Base-by-base conservation (phyloP, 176 grass and related monocot genomes). In the Secale cereale region DNA sequence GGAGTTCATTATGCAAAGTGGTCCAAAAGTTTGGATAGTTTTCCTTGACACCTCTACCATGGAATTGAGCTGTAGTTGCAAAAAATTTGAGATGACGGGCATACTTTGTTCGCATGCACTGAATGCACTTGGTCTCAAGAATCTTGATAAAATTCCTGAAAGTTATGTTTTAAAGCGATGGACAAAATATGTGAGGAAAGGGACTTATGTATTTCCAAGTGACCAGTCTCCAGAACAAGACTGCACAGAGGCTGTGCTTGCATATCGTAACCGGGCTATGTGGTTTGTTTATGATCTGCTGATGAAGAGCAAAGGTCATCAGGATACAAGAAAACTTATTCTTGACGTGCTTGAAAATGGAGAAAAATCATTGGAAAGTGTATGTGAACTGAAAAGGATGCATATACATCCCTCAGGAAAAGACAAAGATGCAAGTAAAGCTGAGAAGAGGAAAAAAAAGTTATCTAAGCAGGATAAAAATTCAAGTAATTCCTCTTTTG, bases 361-460 rank as follows among this genome's bases (percentile, higher is more conserved):
- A 70, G 90, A 95, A 86, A 91, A 90, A 75, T 45, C 85, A 61
- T 67, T 95, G 8, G 93, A 93, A 83, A 95, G n/a, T 80, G 41
- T 85, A 35, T 92, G 76, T 86, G 93, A 90, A 85, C 77, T 92
- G 17, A 94, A 90, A 79, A 82, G 87, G 50, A 84, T 92, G 85
- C 88, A 90, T 88, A 81, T 87, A 20, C 81, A 94, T 77, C 77
- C 82, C 26, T 86, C 88, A 67, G 86, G 82, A 48, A 94, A 86
- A 77, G 91, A 90, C 57, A 94, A 83, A 82, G 90, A 94, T 84
- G 86, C 78, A 59, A 89, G 65, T 78, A 94, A 89, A 75, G 90
- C 59, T 77, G 93, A 94, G 79, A 94, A 94, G 75, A 87, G 86
- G 56, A 94, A 92, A 82, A 94, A 94, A 85, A 94, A 94, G 76